Evolutionary conservation across 2,329 filamentous ascomycete species (phyloP), one percentile per base, ranked within the genome.

Genomic region (Trichoderma harzianum): DNA sequence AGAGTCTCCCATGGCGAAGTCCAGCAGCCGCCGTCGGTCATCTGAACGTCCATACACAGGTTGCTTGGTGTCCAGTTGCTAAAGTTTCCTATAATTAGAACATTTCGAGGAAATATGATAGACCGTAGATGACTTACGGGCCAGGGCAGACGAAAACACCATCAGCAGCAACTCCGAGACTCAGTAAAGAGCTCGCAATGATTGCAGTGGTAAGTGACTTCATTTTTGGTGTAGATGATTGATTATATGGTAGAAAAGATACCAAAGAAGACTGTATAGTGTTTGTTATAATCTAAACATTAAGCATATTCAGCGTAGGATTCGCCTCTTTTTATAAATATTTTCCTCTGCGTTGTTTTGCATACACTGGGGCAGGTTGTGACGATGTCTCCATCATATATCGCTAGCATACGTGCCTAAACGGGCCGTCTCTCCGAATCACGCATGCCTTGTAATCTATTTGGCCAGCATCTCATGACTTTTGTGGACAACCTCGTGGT

Each of bases 21-120:
- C 63, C 63, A 66, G 30, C 63, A 66, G 16, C 43, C 47, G 14
- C 43, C 43, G n/a, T 66, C 8, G 0, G 43, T 55, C 43, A 66
- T 53, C 3, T 16, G 18, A 26, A 55, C 47, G 7, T 66, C 30
- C 7, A 36, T 18, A 16, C 63, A 66, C 18, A 66, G 63, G 14
- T 66, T 66, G 21, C 28, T n/a, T n/a, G 43, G 63, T 18, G 30
- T n/a, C 63, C 47, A 66, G 47, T 67, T 67, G 32, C 64, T 67
- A 8, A 12, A 53, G 5, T 53, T 53, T 11, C 14, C 28, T 21
- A 5, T 26, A 1, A 5, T 53, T 34, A 65, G 39, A 18, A 12
- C 1, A 16, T 67, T 30, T 21, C 1, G 14, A 24, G 30, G 36
- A 11, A 24, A 12, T 26, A 18, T 24, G 12, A n/a, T 6, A 2